A percentile compares a stretch with the other conserved stretches of the same genome.
Evolutionary conservation across 768 basidiomycete species (phyloP).

Genomic region (Kwoniella sp.): DNA sequence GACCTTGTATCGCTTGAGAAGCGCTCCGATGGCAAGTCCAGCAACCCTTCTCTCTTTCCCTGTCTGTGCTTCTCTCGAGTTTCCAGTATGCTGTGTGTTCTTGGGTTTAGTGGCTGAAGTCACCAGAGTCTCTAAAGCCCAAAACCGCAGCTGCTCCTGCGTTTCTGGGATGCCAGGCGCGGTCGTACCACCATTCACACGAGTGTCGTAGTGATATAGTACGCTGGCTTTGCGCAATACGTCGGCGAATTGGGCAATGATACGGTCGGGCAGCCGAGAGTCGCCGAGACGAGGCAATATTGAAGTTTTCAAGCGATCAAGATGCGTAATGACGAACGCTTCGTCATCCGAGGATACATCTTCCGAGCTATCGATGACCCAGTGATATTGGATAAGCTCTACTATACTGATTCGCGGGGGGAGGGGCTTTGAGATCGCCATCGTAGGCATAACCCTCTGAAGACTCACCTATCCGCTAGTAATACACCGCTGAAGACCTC

Average conservation of each 20-base stretch:
- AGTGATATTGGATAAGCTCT: too few species aligned
- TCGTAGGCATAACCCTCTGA: too few species aligned
- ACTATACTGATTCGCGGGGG: too few species aligned
- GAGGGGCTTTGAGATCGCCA: too few species aligned
- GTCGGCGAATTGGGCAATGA: constrained; percentile 34
- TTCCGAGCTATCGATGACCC: constrained; percentile 6
- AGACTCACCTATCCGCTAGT: constrained; percentile 39
- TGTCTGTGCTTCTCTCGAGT: constrained; percentile 49
- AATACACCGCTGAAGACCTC: constrained; percentile 41
- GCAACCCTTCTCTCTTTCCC: constrained; percentile 84
- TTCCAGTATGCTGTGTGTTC: constrained; percentile 6
- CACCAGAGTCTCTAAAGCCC: constrained; percentile 48
- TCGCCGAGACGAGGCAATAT: constrained; percentile 35
- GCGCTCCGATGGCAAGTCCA: constrained; percentile 67
- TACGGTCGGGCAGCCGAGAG: constrained; percentile 29
- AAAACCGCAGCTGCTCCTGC: constrained; percentile 40
- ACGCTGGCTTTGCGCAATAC: constrained; percentile 37
- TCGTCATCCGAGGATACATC: constrained; percentile 39
- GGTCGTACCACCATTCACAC: constrained; percentile 34
- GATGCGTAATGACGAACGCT: constrained; percentile 38
- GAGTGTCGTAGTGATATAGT: constrained; percentile 42
- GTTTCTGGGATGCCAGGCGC: constrained; percentile 31
- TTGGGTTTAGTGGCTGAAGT: constrained; percentile 9
- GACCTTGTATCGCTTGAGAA: constrained; percentile 74
- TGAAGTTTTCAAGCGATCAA: constrained; percentile 24